phyloP scores from a whole-genome alignment of 768 basidiomycete genomes.

The Pleurotus eryngii region DNA sequence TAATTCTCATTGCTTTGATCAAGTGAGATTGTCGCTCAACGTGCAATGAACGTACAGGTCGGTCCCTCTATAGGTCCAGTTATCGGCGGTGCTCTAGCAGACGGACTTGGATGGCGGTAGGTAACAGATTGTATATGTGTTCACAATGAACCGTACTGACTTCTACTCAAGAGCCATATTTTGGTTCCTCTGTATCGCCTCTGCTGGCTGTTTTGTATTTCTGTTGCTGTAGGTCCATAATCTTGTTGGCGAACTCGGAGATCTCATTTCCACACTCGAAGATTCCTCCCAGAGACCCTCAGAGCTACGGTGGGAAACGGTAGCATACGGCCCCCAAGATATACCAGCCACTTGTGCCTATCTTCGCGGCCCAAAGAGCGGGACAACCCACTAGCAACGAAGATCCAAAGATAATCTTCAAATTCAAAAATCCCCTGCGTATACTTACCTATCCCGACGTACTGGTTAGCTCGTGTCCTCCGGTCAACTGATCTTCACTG shows the following conservation, averaged over 20 bases:
- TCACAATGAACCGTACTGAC: background rate
- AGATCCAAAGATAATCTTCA: conserved; percentile 31
- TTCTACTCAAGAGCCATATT: conserved; percentile 46
- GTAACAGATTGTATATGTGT: background rate
- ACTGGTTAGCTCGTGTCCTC: conserved; percentile 13
- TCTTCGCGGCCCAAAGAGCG: conserved; percentile 31
- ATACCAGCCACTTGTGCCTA: conserved; percentile 54
- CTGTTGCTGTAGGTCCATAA: conserved; percentile 39
- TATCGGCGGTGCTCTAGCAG: conserved; percentile 55
- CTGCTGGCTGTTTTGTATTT: conserved; percentile 41
- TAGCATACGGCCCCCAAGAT: conserved; percentile 39
- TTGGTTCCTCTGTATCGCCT: conserved; percentile 56
- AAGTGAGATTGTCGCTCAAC: background rate
- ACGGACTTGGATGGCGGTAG: conserved; percentile 63
- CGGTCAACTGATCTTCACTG: background rate
- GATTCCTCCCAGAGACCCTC: conserved; percentile 52
- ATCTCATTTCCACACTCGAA: conserved; percentile 30
- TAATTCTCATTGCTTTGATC: no score
- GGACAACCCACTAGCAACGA: conserved; percentile 11
- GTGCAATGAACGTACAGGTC: conserved; percentile 26
- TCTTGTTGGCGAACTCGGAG: conserved; percentile 24
- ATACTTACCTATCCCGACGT: conserved; percentile 57
- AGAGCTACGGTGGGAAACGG: conserved; percentile 54
- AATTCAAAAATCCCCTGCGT: conserved; percentile 50
- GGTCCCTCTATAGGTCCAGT: conserved; percentile 63